Evolutionary conservation across 495 filamentous ascomycete genomes (phyloP), one percentile per base, ranked within the genome.

Genomic region (Saxispiralis lemnorum): DNA sequence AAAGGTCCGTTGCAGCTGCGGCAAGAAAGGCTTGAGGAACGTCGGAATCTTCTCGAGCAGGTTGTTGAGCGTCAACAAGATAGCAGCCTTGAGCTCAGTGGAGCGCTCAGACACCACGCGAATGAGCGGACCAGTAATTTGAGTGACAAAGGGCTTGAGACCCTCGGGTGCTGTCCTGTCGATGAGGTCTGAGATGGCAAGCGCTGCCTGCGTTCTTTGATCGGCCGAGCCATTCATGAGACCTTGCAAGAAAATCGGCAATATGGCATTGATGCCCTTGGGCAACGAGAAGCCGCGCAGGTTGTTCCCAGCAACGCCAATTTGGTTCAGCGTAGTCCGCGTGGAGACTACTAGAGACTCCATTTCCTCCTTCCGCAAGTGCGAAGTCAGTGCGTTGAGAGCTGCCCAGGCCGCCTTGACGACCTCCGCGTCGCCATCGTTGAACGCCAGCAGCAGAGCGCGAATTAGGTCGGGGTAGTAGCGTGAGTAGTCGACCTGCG

Each of bases 231-330:
- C 89, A 53, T 96, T 94, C 75, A 96, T 89, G 48, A 97, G 71
- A 64, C 88, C 89, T 56, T 97, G 89, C 49, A 96, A 63, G 73
- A 97, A 96, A 52, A 97, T 95, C 2, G 92, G 92, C 38, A 97
- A 63, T 47, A 97, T 79, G 43, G 92, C 84, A 58, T 84, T 94
- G 70, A 97, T 95, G 43, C 89, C 89, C 72, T 96, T 97, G 6
- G 89, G 89, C 41, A 97, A 65, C 43, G 77, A 73, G 66, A 97
- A 97, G 19, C 89, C 89, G 9, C 85, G 72, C 14, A 97, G 68
- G 54, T 88, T 76, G 17, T 76, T 71, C 5, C 92, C 92, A 36
- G 87, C 63, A 13, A 93, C 80, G 38, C 89, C 89, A 24, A 96
- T 83, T 49, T 86, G 83, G 42, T 80, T 72, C 38, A 97, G 65